Conservation (phyloP, 2,329 filamentous ascomycete genomes). For the Calonectria leucothoes region DNA sequence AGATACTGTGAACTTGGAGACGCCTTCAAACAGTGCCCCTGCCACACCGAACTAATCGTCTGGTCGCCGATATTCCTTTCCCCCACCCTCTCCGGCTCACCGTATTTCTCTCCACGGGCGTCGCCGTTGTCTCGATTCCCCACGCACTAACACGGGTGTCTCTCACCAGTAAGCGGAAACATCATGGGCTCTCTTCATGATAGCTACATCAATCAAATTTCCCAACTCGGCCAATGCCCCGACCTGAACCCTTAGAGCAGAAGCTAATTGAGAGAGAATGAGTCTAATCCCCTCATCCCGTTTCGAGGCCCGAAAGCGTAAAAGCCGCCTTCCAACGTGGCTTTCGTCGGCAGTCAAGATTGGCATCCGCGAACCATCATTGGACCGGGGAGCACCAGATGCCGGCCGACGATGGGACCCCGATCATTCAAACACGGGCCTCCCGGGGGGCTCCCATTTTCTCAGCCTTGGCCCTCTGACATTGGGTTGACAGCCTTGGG, state of each 20-base stretch:
- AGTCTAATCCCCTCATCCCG: not conserved
- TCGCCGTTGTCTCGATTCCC: slow-evolving; percentile 4
- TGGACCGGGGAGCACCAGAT: slow-evolving; percentile 10
- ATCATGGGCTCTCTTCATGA: not conserved
- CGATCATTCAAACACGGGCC: slow-evolving; percentile 27
- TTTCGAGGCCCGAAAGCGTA: not conserved
- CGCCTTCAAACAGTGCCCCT: not conserved
- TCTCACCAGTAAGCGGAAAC: not conserved
- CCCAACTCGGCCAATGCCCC: not conserved
- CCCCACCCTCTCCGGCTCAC: not conserved
- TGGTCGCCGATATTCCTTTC: slow-evolving; percentile 12
- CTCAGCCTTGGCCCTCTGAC: slow-evolving; percentile 24
- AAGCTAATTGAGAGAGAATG: not conserved
- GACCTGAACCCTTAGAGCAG: not conserved
- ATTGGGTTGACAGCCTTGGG: slow-evolving; percentile 10
- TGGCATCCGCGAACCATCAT: not conserved
- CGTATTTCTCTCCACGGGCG: not conserved
- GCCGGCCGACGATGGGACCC: slow-evolving; percentile 2
- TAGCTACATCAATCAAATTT: not conserved
- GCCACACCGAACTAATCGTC: not conserved
- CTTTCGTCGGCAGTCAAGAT: not conserved
- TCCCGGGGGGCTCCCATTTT: slow-evolving; percentile 37
- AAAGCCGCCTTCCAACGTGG: not conserved
- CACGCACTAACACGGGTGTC: not conserved
- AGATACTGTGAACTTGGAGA: not conserved